phyloP scores from a whole-genome alignment of 2,329 filamentous ascomycete species.

The Paracoccidioides lutzii region DNA sequence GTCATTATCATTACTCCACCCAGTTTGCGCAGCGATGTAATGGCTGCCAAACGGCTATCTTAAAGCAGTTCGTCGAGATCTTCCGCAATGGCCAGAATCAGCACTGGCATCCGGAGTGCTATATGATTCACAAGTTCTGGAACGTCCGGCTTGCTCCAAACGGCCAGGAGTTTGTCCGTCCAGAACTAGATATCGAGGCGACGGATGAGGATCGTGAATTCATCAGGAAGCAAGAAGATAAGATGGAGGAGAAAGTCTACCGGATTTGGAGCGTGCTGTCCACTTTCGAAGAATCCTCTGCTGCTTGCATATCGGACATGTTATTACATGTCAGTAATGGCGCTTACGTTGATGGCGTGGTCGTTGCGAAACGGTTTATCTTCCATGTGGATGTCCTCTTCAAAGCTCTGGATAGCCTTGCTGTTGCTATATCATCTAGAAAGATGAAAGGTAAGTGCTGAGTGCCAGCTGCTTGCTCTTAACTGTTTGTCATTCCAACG shows the following conservation, averaged over 20 bases:
- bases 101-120: slow-evolving; percentile 98
- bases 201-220: slow-evolving; percentile 57
- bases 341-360: slow-evolving; percentile 84
- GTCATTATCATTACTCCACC: slow-evolving; percentile 97
- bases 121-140: slow-evolving; percentile 99
- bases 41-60: slow-evolving; percentile 88
- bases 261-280: slow-evolving; percentile 97
- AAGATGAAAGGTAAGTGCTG: slow-evolving; percentile 57
- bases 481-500: neutral
- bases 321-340: slow-evolving; percentile 96
- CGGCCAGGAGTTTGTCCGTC: slow-evolving; percentile 37
- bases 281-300: slow-evolving; percentile 92
- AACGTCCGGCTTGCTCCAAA: slow-evolving; percentile 72
- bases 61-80: slow-evolving; percentile 98
- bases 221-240: slow-evolving; percentile 76
- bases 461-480: neutral
- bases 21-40: slow-evolving; percentile 93
- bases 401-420: slow-evolving; percentile 71
- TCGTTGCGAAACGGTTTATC: slow-evolving; percentile 93
- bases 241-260: slow-evolving; percentile 95
- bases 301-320: slow-evolving; percentile 98
- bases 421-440: slow-evolving; percentile 54
- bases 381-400: slow-evolving; percentile 91
- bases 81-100: slow-evolving; percentile 96
- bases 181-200: slow-evolving; percentile 41